phyloP scores from a whole-genome alignment of 495 filamentous ascomycete genomes.

The Amphirosellinia nigrospora region DNA sequence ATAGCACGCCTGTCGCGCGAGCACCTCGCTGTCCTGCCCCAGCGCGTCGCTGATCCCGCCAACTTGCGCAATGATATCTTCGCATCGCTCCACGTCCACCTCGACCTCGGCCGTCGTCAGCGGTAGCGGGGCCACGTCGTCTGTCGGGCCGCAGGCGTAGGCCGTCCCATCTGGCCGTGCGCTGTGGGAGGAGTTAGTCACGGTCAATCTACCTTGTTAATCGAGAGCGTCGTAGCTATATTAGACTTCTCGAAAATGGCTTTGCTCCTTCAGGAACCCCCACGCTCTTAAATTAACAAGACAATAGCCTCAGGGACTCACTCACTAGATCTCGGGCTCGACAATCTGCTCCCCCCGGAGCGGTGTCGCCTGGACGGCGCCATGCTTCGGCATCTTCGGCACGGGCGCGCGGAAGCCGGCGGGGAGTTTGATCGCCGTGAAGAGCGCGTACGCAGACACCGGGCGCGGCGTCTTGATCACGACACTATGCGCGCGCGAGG shows the following conservation, averaged over 20 bases:
- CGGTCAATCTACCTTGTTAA: background rate
- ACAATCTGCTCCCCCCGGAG: constrained; percentile 54
- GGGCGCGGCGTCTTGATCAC: constrained; percentile 66
- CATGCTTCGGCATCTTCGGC: constrained; percentile 46
- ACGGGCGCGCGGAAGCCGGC: constrained; percentile 49
- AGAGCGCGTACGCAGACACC: constrained; percentile 80
- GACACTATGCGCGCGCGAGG: constrained; percentile 80
- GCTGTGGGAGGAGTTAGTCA: constrained; percentile 6
- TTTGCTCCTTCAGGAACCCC: background rate
- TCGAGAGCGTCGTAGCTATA: background rate
- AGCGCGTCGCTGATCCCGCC: constrained; percentile 73
- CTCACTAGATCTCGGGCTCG: constrained; percentile 77
- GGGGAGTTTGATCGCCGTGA: constrained; percentile 78
- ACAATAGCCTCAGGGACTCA: background rate
- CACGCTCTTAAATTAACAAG: background rate
- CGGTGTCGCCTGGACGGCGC: constrained; percentile 32
- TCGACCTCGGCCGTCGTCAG: constrained; percentile 71
- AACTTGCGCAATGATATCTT: constrained; percentile 79
- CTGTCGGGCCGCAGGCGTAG: constrained; percentile 79
- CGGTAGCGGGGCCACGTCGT: constrained; percentile 71
- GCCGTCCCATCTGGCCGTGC: constrained; percentile 82
- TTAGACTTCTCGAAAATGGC: background rate
- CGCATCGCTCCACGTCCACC: constrained; percentile 72
- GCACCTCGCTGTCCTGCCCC: constrained; percentile 68
- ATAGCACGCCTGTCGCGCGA: constrained; percentile 81